Base-by-base conservation (phyloP, 495 filamentous ascomycete species). In the Penicillium dipodomyicola region DNA sequence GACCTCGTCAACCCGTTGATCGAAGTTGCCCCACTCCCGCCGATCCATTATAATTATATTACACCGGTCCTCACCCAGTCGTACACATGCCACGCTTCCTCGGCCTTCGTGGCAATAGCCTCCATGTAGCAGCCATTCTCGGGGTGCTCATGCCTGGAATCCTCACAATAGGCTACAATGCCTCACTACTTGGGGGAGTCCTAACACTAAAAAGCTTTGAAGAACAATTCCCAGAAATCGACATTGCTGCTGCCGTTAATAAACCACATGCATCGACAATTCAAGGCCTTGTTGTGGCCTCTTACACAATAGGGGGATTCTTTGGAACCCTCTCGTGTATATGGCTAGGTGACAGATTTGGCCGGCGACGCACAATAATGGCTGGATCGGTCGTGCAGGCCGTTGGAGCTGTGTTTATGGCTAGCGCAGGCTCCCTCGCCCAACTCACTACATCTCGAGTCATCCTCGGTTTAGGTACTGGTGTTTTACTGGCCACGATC, bases 231-330 rank as follows among this genome's bases (percentile, higher is more conserved):
- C 65, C 60, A 14, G 55, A 61, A 20, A 65, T 67, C 39, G 59
- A 67, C 27, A 50, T 67, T 5, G 27, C 11, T 6, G 23, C 55
- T 52, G 56, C 64, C 14, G 11, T 51, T 0, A 27, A 65, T 22
- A 52, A 40, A 14, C 47, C 50, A 4, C 44, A 59, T 39, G 56
- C 65, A 14, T 65, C 63, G 2, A 59, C 44, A 11, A n/a, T 70
- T 5, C 60, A 68, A 33, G 67, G 67, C 6, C 52, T 57, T 72
- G 74, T 84, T 3, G 84, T 81, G 8, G 80, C 82, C 1, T 71
- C 82, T n/a, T 86, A 84, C 64, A 73, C 82, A 27, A 73, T 86
- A 51, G 83, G 82, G 39, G 82, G 77, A 32, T 82, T 85, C 55
- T 61, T 84, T 15, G 83, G 84, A 11, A 77, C 81, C 15, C 66